Conservation (phyloP, 2,329 filamentous ascomycete species). For the Conoideocrella luteorostrata region DNA sequence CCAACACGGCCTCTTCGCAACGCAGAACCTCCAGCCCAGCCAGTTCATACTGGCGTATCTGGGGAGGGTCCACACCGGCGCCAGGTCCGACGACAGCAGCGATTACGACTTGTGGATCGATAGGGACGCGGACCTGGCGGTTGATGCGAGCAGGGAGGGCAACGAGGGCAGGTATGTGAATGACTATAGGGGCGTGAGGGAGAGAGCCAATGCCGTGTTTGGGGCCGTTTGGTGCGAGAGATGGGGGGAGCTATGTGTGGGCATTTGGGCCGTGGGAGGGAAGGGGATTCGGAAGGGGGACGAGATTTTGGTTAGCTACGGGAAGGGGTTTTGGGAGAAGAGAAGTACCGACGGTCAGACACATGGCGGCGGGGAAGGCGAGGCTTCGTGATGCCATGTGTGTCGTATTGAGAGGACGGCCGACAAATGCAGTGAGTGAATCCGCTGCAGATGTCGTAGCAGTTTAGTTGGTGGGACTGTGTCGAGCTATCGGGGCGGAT, state of each 20-base stretch:
- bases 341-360: constrained; percentile 22
- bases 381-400: not conserved
- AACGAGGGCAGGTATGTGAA: constrained; percentile 64
- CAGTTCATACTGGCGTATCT: constrained; percentile 56
- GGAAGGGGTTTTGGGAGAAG: constrained; percentile 59
- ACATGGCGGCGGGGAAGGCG: constrained; percentile 7
- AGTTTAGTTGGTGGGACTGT: too few relatives aligned
- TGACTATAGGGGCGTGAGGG: constrained; percentile 55
- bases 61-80: constrained; percentile 45
- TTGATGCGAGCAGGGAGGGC: constrained; percentile 51
- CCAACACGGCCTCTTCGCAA: constrained; percentile 56
- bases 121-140: constrained; percentile 47
- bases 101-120: constrained; percentile 63
- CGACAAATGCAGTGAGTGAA: too few relatives aligned
- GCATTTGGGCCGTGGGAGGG: constrained; percentile 45
- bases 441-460: too few relatives aligned
- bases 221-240: constrained; percentile 49
- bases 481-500: too few relatives aligned
- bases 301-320: constrained; percentile 61
- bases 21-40: constrained; percentile 45
- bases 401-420: too few relatives aligned
- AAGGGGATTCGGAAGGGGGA: constrained; percentile 44
- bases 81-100: constrained; percentile 14
- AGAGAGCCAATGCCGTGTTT: constrained; percentile 53
- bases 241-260: constrained; percentile 48